A percentile compares a stretch with the other conserved stretches of the same genome.
phyloP scores from a whole-genome alignment of 2,329 filamentous ascomycete species.

The Curvularia lunata region DNA sequence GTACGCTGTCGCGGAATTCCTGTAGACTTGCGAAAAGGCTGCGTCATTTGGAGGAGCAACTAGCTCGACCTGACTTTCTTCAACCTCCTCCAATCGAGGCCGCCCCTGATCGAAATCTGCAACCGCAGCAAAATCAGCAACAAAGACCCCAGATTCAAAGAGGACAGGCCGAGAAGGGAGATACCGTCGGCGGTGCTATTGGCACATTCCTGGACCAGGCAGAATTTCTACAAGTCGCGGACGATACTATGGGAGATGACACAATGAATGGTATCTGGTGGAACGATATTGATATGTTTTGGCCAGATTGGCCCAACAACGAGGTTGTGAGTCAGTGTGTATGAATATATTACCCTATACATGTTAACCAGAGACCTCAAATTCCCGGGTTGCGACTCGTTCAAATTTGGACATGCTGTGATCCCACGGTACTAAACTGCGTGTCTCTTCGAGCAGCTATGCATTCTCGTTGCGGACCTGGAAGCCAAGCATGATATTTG shows the following conservation, averaged over 20 bases:
- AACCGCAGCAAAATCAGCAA: neutral
- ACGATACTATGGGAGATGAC: neutral
- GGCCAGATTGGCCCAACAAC: slow-evolving; percentile 1
- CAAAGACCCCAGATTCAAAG: neutral
- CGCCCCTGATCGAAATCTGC: neutral
- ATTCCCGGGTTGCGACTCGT: neutral
- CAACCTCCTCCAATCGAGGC: neutral
- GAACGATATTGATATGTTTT: slow-evolving; percentile 4
- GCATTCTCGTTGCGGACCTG: slow-evolving; percentile 16
- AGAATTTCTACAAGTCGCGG: neutral
- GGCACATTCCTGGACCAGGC: neutral
- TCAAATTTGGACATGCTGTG: neutral
- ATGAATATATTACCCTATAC: neutral
- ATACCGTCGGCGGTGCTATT: neutral
- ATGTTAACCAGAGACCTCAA: neutral
- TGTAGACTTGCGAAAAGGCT: slow-evolving; percentile 1
- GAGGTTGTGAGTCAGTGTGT: neutral
- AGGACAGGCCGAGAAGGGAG: neutral
- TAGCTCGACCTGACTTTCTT: slow-evolving; percentile 2
- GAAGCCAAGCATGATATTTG: slow-evolving; percentile 62
- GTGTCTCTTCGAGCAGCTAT: neutral
- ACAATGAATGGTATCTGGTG: slow-evolving; percentile 3
- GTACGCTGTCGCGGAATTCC: neutral
- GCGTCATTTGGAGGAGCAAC: slow-evolving; percentile 1
- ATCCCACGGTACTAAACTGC: neutral